Evolutionary conservation across 306 rosid species (phyloP), one percentile per base, ranked within the genome.

Genomic region (Canavalia gladiata): DNA sequence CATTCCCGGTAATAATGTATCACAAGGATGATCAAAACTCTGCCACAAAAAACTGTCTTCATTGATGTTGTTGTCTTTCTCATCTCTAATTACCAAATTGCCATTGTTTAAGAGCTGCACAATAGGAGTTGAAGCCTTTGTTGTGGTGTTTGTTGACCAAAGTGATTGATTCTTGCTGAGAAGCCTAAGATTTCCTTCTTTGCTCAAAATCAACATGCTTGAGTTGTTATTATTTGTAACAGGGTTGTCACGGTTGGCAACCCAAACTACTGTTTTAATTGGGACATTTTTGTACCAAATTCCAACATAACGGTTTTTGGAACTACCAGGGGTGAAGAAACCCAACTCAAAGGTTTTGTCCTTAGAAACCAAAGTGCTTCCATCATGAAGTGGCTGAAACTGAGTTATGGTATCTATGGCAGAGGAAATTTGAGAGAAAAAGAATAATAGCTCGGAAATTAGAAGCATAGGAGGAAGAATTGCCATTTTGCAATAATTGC

Each of bases 11-110:
- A 89, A 82, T 5, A 84, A 9, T 5, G 90, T 85, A 12, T 88
- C 89, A 11, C 84, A 47, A 1, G 94, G 94, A 74, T 88, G 49
- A 8, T 90, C 90, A 8, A 86, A 88, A 68, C 94, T 86, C 46
- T 90, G 89, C 94, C 92, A 90, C 31, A 86, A 39, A 25, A 72
- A 87, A 13, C 1, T 70, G 2, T 46, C 68, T 6, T 81, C 29
- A 29, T 68, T 72, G 25, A 18, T 18, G 18, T 28, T 74, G 2
- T 2, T 43, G 34, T 79, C 80, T 2, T 65, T 63, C 29, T 39
- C 76, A 3, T 86, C 82, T 29, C 56, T 82, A 6, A 89, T 60
- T n/a, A 91, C 89, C 28, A 89, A 84, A 68, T 91, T 91, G 25
- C 95, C 95, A 0, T 74, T 51, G 62, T 86, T 88, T 12, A 91